phyloP scores from a whole-genome alignment of 1,284 basidiomycete genomes.

The Mycosarcoma mackinlayi region DNA sequence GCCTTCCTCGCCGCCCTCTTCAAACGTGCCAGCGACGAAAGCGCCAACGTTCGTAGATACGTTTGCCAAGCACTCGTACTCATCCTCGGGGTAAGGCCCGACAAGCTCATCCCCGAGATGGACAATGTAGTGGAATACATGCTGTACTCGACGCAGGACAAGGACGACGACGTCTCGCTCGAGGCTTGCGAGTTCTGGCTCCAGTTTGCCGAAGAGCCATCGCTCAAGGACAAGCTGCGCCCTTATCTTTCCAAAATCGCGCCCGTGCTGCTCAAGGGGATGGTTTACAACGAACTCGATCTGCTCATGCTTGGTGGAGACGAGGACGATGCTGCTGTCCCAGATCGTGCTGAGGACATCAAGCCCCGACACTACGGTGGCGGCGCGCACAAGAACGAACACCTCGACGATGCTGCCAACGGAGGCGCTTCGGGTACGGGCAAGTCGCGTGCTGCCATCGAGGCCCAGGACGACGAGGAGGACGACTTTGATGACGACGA shows the following conservation, averaged over 20 bases:
- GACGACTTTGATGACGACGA: conserved; percentile 83
- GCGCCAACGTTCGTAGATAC: conserved; percentile 89
- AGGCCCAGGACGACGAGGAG: conserved; percentile 76
- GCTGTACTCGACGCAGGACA: conserved; percentile 97
- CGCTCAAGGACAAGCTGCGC: conserved; percentile 83
- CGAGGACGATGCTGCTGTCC: conserved; percentile 82
- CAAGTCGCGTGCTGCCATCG: conserved; percentile 64
- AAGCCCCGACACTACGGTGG: conserved; percentile 87
- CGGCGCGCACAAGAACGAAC: conserved; percentile 76
- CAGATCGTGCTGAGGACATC: conserved; percentile 83
- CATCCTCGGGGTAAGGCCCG: conserved; percentile 89
- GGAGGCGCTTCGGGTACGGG: conserved; percentile 61
- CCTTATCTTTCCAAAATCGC: conserved; percentile 88
- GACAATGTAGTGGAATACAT: conserved; percentile 96
- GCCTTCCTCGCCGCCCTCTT: conserved; percentile 91
- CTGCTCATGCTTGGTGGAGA: conserved; percentile 95
- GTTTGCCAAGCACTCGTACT: conserved; percentile 96
- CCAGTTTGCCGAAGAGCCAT: conserved; percentile 94
- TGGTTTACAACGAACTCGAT: conserved; percentile 97
- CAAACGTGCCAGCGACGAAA: conserved; percentile 91
- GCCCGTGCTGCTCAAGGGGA: conserved; percentile 92
- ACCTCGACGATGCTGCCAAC: conserved; percentile 53
- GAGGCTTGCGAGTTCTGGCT: conserved; percentile 99
- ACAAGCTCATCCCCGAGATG: conserved; percentile 97
- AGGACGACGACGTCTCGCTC: conserved; percentile 73